Conservation (phyloP, 2,329 filamentous ascomycete species). For the Cercospora zeae-maydis region DNA sequence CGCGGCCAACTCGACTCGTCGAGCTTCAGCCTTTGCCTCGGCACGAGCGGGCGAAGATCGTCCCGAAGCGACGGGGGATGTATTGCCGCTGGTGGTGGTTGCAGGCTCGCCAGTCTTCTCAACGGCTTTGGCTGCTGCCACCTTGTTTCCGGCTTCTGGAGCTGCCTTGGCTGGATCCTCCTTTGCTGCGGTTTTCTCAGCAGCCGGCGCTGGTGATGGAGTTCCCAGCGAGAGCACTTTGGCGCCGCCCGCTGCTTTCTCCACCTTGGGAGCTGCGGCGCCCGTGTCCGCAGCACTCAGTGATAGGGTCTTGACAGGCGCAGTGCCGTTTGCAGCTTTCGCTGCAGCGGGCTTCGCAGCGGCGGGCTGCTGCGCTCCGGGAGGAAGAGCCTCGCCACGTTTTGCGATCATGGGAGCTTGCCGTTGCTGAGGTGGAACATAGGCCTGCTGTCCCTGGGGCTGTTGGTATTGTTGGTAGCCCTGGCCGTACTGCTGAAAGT, state of each 20-base stretch:
- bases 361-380: conserved; percentile 46
- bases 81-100: conserved; percentile 58
- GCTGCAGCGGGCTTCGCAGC: conserved; percentile 42
- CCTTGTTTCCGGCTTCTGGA: conserved; percentile 73
- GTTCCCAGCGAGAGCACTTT: conserved; percentile 70
- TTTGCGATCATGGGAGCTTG: conserved; percentile 62
- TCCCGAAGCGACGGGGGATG: conserved; percentile 71
- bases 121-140: conserved; percentile 82
- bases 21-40: conserved; percentile 54
- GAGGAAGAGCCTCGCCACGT: conserved; percentile 51
- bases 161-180: conserved; percentile 38
- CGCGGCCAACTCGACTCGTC: conserved; percentile 77
- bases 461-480: conserved; percentile 48
- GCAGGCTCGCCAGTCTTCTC: conserved; percentile 79
- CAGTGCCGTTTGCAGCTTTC: conserved; percentile 53
- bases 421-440: conserved; percentile 43
- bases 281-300: conserved; percentile 49
- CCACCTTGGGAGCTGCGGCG: conserved; percentile 54
- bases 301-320: conserved; percentile 58
- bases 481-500: conserved; percentile 44
- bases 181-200: conserved; percentile 40
- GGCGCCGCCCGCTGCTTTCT: conserved; percentile 47
- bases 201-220: conserved; percentile 44
- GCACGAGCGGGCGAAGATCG: conserved; percentile 64
- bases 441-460: conserved; percentile 35